phyloP scores from a whole-genome alignment of 208 protist species.

The Trypanosoma vivax region DNA sequence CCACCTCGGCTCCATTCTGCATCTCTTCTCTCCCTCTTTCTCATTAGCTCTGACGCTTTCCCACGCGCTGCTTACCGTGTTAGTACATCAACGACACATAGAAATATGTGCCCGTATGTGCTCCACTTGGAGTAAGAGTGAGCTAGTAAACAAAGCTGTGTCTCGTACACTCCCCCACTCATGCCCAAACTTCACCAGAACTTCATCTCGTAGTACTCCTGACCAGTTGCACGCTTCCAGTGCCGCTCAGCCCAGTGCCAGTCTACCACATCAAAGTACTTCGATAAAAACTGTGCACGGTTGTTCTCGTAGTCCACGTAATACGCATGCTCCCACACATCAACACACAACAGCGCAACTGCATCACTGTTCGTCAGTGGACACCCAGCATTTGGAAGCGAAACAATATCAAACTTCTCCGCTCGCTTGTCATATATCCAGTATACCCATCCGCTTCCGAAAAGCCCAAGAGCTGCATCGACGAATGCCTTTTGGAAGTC shows the following conservation, averaged over 20 bases:
- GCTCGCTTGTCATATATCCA: constrained; percentile 70
- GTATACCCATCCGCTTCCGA: constrained; percentile 91
- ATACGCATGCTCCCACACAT: constrained; percentile 95
- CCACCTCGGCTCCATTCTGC: no score
- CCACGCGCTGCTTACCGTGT: no score
- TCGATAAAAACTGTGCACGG: constrained; percentile 77
- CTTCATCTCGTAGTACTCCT: constrained; percentile 88
- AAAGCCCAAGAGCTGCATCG: constrained; percentile 59
- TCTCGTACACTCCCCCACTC: not conserved
- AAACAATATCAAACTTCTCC: constrained; percentile 74
- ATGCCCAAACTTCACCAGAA: constrained; percentile 38
- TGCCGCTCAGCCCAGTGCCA: constrained; percentile 92
- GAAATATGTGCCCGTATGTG: no score
- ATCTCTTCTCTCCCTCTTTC: no score
- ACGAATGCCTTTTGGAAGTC: constrained; percentile 76
- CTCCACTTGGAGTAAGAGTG: no score
- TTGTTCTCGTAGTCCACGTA: constrained; percentile 93
- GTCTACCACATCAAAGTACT: constrained; percentile 92
- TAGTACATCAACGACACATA: no score
- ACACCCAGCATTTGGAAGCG: constrained; percentile 74
- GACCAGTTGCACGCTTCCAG: constrained; percentile 81
- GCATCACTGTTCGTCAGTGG: constrained; percentile 51
- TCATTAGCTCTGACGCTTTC: no score
- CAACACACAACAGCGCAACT: constrained; percentile 78
- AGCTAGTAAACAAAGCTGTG: not conserved